phyloP scores from a whole-genome alignment of 768 basidiomycete genomes.

The Mycena metata region DNA sequence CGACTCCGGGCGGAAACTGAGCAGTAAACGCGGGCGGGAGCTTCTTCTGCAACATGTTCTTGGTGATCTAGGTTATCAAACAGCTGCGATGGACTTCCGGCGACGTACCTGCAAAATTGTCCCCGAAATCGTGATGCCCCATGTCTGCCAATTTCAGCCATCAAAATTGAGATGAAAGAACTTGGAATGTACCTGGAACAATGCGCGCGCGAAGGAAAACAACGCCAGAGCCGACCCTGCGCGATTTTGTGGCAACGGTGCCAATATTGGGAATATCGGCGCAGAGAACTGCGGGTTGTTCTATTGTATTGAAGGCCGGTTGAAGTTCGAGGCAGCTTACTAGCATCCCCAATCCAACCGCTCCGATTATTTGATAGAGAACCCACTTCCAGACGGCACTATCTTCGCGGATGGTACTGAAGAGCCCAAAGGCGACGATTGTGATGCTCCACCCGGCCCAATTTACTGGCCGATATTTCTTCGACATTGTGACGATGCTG shows the following conservation, averaged over 20 bases:
- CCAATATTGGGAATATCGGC: constrained; percentile 53
- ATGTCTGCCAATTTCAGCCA: constrained; percentile 28
- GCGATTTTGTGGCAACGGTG: constrained; percentile 48
- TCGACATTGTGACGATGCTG: constrained; percentile 32
- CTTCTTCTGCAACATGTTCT: constrained; percentile 53
- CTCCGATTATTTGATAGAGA: constrained; percentile 42
- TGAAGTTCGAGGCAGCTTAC: not conserved
- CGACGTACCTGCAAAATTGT: constrained; percentile 48
- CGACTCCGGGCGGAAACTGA: constrained; percentile 17
- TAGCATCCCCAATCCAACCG: constrained; percentile 14
- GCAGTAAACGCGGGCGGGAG: constrained; percentile 26
- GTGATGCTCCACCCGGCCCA: constrained; percentile 52
- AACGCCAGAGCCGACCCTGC: constrained; percentile 55
- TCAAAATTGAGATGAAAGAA: not conserved
- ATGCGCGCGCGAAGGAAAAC: constrained; percentile 47
- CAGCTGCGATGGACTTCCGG: not conserved
- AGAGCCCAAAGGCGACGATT: constrained; percentile 53
- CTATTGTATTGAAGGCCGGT: too few species aligned
- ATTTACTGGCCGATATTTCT: constrained; percentile 50
- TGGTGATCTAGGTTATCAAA: not conserved
- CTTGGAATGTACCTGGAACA: constrained; percentile 29
- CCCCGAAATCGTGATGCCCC: constrained; percentile 34
- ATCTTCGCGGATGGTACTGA: constrained; percentile 42
- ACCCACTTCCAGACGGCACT: constrained; percentile 39
- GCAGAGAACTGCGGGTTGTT: constrained; percentile 16